Conservation (phyloP, 495 filamentous ascomycete species). For the Xylaria acuta region DNA sequence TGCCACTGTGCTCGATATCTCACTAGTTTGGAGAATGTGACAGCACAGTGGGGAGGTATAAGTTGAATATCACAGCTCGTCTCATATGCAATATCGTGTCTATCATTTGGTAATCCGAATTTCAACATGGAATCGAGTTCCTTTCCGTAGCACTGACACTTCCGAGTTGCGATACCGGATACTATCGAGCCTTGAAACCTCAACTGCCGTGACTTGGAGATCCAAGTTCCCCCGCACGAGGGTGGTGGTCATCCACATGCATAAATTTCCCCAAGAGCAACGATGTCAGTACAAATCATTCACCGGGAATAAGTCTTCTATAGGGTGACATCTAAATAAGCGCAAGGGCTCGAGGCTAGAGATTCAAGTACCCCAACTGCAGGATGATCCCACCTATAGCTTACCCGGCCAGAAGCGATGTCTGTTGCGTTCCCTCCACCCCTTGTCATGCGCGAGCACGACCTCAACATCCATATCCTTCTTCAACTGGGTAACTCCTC, state of each 20-base stretch:
- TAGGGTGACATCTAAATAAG: not conserved
- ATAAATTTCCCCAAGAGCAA: not conserved
- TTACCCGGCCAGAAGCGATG: conserved; percentile 44
- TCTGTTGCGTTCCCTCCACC: conserved; percentile 48
- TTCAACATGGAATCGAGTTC: not conserved
- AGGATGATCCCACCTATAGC: conserved; percentile 19
- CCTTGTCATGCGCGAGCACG: conserved; percentile 53
- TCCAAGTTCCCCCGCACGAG: conserved; percentile 14
- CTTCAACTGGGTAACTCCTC: conserved; percentile 10
- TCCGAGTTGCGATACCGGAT: not conserved
- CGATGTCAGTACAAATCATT: not conserved
- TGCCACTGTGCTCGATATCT: not conserved
- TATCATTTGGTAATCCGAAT: not conserved
- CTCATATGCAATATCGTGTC: not conserved
- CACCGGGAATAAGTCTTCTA: not conserved
- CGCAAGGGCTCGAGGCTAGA: not conserved
- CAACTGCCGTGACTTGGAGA: conserved; percentile 25
- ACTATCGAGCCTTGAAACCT: not conserved
- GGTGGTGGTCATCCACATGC: not conserved
- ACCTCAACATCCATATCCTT: conserved; percentile 45
- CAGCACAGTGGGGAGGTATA: no score
- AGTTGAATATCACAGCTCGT: not conserved
- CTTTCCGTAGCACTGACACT: no score
- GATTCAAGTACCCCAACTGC: not conserved
- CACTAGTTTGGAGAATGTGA: not conserved